Percentiles rank a stretch among this genome's conserved stretches.
Evolutionary conservation across 495 filamentous ascomycete species (phyloP).

Genomic region (Aspergillus bridgeri): DNA sequence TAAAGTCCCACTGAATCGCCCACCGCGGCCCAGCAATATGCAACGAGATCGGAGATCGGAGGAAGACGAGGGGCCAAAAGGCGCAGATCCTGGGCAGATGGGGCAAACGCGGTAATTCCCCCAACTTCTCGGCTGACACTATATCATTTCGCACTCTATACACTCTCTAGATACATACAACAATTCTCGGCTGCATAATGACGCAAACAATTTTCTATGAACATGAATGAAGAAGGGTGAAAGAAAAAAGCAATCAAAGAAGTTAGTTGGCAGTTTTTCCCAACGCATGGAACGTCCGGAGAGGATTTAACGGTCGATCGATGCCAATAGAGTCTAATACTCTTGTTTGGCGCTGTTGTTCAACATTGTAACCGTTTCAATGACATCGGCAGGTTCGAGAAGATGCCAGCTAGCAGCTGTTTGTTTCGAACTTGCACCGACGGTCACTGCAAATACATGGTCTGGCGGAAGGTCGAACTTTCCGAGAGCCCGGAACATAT

Average conservation of each 20-base stretch:
- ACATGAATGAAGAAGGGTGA: neutral
- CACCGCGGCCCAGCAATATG: conserved; percentile 65
- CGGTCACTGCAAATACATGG: conserved; percentile 80
- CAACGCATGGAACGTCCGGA: neutral
- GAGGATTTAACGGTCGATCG: neutral
- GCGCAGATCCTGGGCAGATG: too few species aligned
- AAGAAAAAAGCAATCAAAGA: neutral
- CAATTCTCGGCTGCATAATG: too few species aligned
- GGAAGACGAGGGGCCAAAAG: too few species aligned
- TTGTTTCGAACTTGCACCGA: conserved; percentile 81
- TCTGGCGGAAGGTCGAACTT: conserved; percentile 52
- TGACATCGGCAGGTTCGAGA: conserved; percentile 80
- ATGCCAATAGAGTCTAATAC: conserved; percentile 9
- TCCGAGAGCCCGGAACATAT: conserved; percentile 65
- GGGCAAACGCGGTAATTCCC: too few species aligned
- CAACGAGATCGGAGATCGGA: conserved; percentile 60
- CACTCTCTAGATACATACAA: neutral
- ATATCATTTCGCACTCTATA: neutral
- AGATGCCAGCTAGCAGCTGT: conserved; percentile 86
- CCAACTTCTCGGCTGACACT: too few species aligned
- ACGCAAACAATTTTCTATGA: neutral
- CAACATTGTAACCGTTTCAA: conserved; percentile 71
- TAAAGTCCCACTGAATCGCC: conserved; percentile 48
- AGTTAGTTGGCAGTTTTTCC: too few species aligned
- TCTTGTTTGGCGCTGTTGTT: conserved; percentile 43